Percentiles rank a stretch among this genome's conserved stretches.
phyloP scores from a whole-genome alignment of 768 basidiomycete genomes.

The Tricholoma furcatifolium region DNA sequence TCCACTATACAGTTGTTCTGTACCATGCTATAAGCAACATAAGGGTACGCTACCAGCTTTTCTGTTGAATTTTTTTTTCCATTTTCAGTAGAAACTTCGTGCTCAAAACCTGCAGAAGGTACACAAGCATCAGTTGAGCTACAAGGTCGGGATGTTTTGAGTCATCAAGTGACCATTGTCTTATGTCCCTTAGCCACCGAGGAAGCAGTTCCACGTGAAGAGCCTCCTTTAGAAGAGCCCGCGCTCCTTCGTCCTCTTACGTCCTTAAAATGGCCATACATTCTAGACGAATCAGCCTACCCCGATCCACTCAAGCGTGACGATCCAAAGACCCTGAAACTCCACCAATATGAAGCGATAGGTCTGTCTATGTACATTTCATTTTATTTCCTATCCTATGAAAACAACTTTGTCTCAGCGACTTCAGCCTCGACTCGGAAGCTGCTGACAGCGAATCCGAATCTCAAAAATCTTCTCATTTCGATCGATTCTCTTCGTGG shows the following conservation, averaged over 20 bases:
- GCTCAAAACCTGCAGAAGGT: not conserved
- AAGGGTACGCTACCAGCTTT: slow-evolving; percentile 45
- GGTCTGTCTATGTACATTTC: slow-evolving; percentile 39
- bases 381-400: not conserved
- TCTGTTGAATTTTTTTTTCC: not conserved
- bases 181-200: slow-evolving; percentile 3
- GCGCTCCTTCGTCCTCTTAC: slow-evolving; percentile 62
- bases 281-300: slow-evolving; percentile 77
- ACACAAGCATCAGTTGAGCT: not conserved
- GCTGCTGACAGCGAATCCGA: slow-evolving; percentile 48
- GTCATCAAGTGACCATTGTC: not conserved
- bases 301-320: slow-evolving; percentile 86
- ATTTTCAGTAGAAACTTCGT: slow-evolving; percentile 2
- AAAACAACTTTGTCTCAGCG: slow-evolving; percentile 37
- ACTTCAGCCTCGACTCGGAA: slow-evolving; percentile 65
- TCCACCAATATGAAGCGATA: slow-evolving; percentile 77
- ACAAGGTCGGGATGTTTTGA: slow-evolving; percentile 1
- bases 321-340: slow-evolving; percentile 77
- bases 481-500: slow-evolving; percentile 65
- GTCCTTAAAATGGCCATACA: slow-evolving; percentile 82
- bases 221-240: slow-evolving; percentile 32
- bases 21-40: slow-evolving; percentile 74
- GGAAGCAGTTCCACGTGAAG: slow-evolving; percentile 8
- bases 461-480: slow-evolving; percentile 49
- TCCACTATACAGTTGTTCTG: slow-evolving; percentile 62